Conservation (phyloP, 306 rosid genomes). For the Gynostemma pentaphyllum region DNA sequence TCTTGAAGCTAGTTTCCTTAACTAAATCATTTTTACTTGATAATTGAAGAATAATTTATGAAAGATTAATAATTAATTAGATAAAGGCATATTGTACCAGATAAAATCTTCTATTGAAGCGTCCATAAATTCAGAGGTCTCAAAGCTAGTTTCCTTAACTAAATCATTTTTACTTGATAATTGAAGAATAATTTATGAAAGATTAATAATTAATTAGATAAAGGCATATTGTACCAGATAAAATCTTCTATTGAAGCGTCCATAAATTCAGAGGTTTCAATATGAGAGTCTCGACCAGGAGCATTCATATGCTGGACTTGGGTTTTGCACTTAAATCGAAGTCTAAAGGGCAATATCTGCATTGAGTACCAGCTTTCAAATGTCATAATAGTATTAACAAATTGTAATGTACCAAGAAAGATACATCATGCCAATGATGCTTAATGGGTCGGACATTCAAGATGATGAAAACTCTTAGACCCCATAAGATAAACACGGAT, state of each 20-base stretch:
- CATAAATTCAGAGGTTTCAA: constrained; percentile 7
- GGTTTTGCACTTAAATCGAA: constrained; percentile 43
- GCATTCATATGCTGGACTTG: constrained; percentile 27
- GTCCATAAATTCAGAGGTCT: constrained; percentile 6
- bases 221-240: constrained; percentile 50
- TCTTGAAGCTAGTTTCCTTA: not conserved
- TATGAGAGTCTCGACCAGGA: constrained; percentile 14
- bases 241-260: constrained; percentile 47
- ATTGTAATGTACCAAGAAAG: not conserved
- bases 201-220: not conserved
- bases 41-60: not conserved
- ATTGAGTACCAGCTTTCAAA: not conserved
- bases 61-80: not conserved
- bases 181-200: not conserved
- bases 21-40: not conserved
- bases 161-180: not conserved
- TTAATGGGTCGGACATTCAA: not conserved
- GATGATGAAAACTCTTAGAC: not conserved
- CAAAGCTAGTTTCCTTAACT: not conserved
- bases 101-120: constrained; percentile 43
- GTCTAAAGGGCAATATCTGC: constrained; percentile 57
- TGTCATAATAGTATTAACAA: not conserved
- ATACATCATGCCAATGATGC: not conserved
- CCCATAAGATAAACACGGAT: constrained; percentile 4
- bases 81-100: not conserved